These are phyloP conservation scores for Phoma sp. DNA, from an alignment of 2,329 filamentous ascomycete species.

Conservation along the genomic window DNA sequence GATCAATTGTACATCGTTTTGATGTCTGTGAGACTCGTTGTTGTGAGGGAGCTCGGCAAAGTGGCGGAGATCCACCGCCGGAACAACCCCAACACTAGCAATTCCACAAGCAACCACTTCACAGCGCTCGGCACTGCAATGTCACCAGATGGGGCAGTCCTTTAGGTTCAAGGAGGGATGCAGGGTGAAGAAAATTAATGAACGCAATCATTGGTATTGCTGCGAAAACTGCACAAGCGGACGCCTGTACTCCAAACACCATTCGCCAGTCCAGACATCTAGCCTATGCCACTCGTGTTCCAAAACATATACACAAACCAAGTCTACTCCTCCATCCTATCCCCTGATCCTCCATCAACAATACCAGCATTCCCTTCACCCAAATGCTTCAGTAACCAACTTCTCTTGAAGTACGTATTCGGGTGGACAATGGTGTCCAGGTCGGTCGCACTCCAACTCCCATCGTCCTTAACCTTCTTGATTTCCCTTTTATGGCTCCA, in stretches of 20 bases:
- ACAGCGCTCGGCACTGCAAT: too few relatives aligned
- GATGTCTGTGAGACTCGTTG: conserved; percentile 5
- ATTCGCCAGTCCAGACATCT: background rate
- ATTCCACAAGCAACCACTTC: too few relatives aligned
- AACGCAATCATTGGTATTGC: background rate
- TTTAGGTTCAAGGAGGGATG: background rate
- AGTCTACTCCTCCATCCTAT: conserved; percentile 46
- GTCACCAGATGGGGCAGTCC: too few relatives aligned
- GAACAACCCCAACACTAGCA: background rate
- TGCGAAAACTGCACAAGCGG: background rate
- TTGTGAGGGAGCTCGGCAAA: background rate
- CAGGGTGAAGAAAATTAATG: background rate
- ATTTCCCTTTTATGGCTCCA: conserved; percentile 73
- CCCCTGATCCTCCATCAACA: conserved; percentile 27
- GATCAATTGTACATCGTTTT: background rate
- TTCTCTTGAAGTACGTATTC: conserved; percentile 97
- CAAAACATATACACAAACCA: background rate
- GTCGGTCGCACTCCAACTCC: conserved; percentile 66
- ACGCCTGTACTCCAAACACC: background rate
- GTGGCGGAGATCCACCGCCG: background rate
- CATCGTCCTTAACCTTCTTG: conserved; percentile 59
- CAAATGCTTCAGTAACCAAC: conserved; percentile 85
- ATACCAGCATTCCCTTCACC: conserved; percentile 54
- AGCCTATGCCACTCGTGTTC: background rate
- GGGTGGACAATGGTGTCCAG: conserved; percentile 96